These are phyloP conservation scores for Pythium dissotocum DNA, from an alignment of 352 stramenopile genomes.

Conservation along the genomic window DNA sequence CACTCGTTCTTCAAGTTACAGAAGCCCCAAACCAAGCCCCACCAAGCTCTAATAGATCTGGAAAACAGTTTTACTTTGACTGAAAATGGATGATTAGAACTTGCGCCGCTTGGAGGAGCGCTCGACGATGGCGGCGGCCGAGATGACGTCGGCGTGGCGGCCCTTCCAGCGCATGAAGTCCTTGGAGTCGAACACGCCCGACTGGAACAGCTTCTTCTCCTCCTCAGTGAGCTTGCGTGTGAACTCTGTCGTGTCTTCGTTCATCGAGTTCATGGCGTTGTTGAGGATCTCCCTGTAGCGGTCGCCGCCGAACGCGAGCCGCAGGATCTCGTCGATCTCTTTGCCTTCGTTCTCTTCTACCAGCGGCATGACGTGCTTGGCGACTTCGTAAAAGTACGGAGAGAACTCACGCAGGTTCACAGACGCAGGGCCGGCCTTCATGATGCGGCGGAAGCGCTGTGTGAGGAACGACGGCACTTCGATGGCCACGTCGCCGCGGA, in stretches of 20 bases:
- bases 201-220: constrained; percentile 72
- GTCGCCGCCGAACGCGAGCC: constrained; percentile 72
- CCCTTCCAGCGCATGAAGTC: constrained; percentile 83
- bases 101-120: constrained; percentile 66
- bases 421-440: constrained; percentile 71
- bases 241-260: constrained; percentile 86
- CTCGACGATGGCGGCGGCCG: constrained; percentile 53
- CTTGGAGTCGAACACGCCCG: constrained; percentile 59
- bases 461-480: constrained; percentile 65
- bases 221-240: constrained; percentile 68
- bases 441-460: constrained; percentile 76
- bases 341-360: constrained; percentile 44
- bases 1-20: no score
- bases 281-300: constrained; percentile 78
- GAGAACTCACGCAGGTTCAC: constrained; percentile 82
- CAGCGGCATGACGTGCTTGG: constrained; percentile 53
- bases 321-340: constrained; percentile 81
- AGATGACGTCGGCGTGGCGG: constrained; percentile 66
- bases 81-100: constrained; percentile 22
- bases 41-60: no score
- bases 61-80: no score
- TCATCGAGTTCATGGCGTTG: constrained; percentile 81
- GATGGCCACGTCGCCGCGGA: constrained; percentile 54
- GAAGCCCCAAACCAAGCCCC: no score
- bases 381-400: constrained; percentile 71